Evolutionary conservation across 176 grass and related monocot genomes (phyloP), one percentile per base, ranked within the genome.

Genomic region (Phoenix dactylifera): DNA sequence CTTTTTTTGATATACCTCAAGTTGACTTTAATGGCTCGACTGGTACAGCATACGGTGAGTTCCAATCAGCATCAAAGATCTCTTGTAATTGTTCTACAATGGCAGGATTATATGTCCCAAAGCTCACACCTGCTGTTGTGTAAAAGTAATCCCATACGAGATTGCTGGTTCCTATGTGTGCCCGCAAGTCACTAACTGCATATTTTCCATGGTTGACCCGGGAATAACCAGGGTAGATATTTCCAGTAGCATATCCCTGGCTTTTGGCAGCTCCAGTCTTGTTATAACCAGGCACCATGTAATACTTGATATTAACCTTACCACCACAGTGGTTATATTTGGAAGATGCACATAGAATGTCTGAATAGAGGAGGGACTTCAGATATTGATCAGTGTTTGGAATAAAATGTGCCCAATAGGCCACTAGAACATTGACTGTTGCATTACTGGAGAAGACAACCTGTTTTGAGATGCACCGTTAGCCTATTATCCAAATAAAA

Each of bases 121-220:
- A 96, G 85, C 87, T 96, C 22, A 88, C 92, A 5, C 92, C 92
- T 0, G 83, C 77, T 0, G 92, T 96, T 16, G 87, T 82, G 58
- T 90, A 88, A 71, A 96, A 96, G 79, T 96, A 96, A 60, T 88
- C 86, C 91, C 91, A 96, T 63, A 90, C 77, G 16, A 88, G 79
- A 75, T 96, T 96, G 74, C 78, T 91, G 57, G 92, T 91, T 52
- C 87, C 92, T 0, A 90, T 82, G 75, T 96, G 82, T 0, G 83
- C 87, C 48, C 83, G 74, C 29, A 57, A 55, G 23, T 90, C 72
- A 25, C 83, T 90, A 24, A 88, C 92, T 9, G 80, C 83, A 3
- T 96, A 96, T 52, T 96, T 96, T 32, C 86, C 92, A 18, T 96
- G 92, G 76, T 90, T 90, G 35, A 96, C 86, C 22, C 83, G 71